Percentiles rank a stretch among this genome's conserved stretches.
Conservation (phyloP, 257 asterid genomes). For the Linderniella brevidens region DNA sequence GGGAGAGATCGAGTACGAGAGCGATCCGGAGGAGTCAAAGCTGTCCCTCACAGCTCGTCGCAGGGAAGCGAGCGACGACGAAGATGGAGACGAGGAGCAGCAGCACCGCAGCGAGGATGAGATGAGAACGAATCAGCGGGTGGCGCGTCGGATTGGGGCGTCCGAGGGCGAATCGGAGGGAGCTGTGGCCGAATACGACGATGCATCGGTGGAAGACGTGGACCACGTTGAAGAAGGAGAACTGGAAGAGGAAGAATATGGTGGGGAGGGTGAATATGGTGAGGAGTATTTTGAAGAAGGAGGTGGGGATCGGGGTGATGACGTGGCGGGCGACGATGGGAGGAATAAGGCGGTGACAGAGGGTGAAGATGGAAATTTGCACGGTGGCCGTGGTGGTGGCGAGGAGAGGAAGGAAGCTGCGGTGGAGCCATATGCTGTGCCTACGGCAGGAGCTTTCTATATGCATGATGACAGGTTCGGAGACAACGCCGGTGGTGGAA, state of each 20-base stretch:
- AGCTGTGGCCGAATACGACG: slow-evolving; percentile 42
- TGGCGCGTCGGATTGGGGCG: slow-evolving; percentile 32
- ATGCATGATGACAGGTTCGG: slow-evolving; percentile 98
- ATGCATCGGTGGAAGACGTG: too few relatives aligned
- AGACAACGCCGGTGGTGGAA: slow-evolving; percentile 58
- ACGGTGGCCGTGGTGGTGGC: slow-evolving; percentile 20
- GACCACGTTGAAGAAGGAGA: too few relatives aligned
- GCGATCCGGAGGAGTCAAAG: slow-evolving; percentile 97
- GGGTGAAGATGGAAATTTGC: slow-evolving; percentile 15
- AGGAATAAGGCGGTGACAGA: slow-evolving; percentile 19
- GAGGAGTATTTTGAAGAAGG: slow-evolving; percentile 26
- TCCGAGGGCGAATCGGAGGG: slow-evolving; percentile 79
- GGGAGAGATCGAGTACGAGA: slow-evolving; percentile 62
- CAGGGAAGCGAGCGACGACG: slow-evolving; percentile 90
- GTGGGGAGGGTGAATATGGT: slow-evolving; percentile 31
- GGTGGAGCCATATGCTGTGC: slow-evolving; percentile 83
- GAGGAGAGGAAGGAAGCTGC: slow-evolving; percentile 53
- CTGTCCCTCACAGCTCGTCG: slow-evolving; percentile 67
- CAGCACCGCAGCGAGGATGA: slow-evolving; percentile 16
- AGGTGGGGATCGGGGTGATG: slow-evolving; percentile 15
- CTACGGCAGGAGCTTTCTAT: slow-evolving; percentile 95
- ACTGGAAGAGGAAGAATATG: slow-evolving; percentile 39
- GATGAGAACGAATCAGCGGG: slow-evolving; percentile 20
- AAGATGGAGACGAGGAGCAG: slow-evolving; percentile 22
- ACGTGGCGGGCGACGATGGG: slow-evolving; percentile 13